Base-by-base conservation (phyloP, 805 yeast species). In the Clavispora vitiphila region DNA sequence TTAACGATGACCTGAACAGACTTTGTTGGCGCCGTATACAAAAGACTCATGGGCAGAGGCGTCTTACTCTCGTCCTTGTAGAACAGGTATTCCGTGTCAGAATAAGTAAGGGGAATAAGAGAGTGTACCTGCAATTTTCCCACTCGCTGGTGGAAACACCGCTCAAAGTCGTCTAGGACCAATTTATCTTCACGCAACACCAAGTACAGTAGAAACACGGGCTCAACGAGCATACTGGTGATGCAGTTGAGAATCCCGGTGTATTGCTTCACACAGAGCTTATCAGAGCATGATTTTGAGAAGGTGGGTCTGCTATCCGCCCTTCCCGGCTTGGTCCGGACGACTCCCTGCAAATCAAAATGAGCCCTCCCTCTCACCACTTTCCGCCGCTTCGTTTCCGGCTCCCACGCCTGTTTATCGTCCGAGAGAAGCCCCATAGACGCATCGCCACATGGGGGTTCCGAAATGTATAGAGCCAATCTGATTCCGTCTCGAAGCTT, bases 301-400 rank as follows among this genome's bases (percentile, higher is more conserved):
- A 75, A 60, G 0, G 95, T 76, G 4, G 79, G 48, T 2, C 75
- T 73, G 2, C 96, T 83, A 57, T 93, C 98, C 22, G 70, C 58
- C 38, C 98, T 61, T 1, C 99, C 99, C 0, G 98, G 99, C 56
- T 93, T 91, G 0, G 98, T 90, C 47, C 99, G 69, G 1, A 91
- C 89, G 8, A 67, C 61, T 0, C 96, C 96, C 2, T 72, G 61
- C 15, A 62, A 52, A 12, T 62, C 64, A 49, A 77, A 82, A 56
- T 77, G 68, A 26, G 74, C 75, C 30, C 95, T 60, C 0, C 97
- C 97, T 52, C 96, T 57, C 3, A 48, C 38, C 2, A 54, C 8
- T 15, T 44, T 46, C 29, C 36, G 42, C 22, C 35, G 50, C 47
- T 56, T 54, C 19, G 42, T 16, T 12, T 35, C 40, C 4, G 47